A percentile compares a stretch with the other conserved stretches of the same genome.
phyloP scores from a whole-genome alignment of 352 stramenopile species.

The Globisporangium carolinianum region DNA sequence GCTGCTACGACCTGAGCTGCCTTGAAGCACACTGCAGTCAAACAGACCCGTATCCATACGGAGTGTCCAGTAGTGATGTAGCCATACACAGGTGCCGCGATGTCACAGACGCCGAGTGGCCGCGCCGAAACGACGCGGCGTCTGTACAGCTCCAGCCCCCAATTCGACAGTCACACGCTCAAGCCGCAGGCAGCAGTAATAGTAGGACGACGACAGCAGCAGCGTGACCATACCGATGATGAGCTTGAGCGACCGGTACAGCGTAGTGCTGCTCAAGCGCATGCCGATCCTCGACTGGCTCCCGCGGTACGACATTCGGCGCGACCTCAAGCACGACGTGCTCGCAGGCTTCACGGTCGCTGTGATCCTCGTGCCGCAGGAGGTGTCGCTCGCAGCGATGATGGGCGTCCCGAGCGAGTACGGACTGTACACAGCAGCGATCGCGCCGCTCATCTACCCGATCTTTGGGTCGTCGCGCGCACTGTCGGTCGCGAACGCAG shows the following conservation, averaged over 20 bases:
- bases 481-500: conserved; percentile 57
- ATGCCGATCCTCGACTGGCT: conserved; percentile 73
- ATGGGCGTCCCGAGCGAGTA: conserved; percentile 74
- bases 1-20: too few relatives aligned
- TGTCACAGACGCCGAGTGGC: too few relatives aligned
- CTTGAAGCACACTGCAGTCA: too few relatives aligned
- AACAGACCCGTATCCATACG: too few relatives aligned
- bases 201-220: too few relatives aligned
- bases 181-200: too few relatives aligned
- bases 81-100: too few relatives aligned
- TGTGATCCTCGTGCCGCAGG: conserved; percentile 90
- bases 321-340: conserved; percentile 62
- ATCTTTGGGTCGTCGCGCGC: conserved; percentile 60
- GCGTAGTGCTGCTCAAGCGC: conserved; percentile 25
- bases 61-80: too few relatives aligned
- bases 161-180: too few relatives aligned
- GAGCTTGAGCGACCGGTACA: neutral
- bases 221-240: too few relatives aligned
- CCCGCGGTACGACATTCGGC: conserved; percentile 46
- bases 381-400: conserved; percentile 88
- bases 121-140: too few relatives aligned
- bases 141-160: too few relatives aligned
- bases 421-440: conserved; percentile 62
- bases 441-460: conserved; percentile 66
- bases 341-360: conserved; percentile 68